phyloP scores from a whole-genome alignment of 345 rosid genomes.

The Eucalyptus curtisii region DNA sequence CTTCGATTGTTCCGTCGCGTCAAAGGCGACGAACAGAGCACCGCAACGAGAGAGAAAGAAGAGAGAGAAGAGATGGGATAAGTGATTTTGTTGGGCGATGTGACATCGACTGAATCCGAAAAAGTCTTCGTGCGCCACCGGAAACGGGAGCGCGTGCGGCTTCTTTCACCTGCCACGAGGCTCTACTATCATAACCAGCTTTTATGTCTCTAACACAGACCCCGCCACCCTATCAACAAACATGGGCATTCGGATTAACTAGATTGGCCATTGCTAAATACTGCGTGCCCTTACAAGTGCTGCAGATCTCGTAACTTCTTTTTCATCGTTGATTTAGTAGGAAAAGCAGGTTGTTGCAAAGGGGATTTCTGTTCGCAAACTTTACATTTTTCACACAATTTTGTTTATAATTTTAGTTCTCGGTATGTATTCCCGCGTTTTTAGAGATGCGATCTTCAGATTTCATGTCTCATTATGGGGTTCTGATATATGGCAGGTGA shows the following conservation, averaged over 20 bases:
- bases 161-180: background rate
- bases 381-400: rapidly evolving
- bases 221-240: no score
- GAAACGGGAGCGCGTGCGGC: background rate
- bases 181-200: no score
- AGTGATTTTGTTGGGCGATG: background rate
- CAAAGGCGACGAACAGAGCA: background rate
- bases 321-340: background rate
- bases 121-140: background rate
- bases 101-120: background rate
- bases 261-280: background rate
- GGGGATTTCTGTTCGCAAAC: rapidly evolving
- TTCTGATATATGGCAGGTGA: background rate
- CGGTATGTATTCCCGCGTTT: rapidly evolving
- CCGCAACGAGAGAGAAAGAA: background rate
- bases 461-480: background rate
- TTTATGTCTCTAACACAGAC: background rate
- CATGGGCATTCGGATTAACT: background rate
- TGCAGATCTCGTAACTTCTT: background rate
- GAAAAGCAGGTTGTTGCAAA: rapidly evolving
- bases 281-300: background rate
- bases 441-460: rapidly evolving
- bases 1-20: background rate
- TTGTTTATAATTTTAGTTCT: background rate
- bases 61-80: background rate